These are phyloP conservation scores for Argentina anserina DNA, from an alignment of 306 rosid genomes.

Conservation along the genomic window DNA sequence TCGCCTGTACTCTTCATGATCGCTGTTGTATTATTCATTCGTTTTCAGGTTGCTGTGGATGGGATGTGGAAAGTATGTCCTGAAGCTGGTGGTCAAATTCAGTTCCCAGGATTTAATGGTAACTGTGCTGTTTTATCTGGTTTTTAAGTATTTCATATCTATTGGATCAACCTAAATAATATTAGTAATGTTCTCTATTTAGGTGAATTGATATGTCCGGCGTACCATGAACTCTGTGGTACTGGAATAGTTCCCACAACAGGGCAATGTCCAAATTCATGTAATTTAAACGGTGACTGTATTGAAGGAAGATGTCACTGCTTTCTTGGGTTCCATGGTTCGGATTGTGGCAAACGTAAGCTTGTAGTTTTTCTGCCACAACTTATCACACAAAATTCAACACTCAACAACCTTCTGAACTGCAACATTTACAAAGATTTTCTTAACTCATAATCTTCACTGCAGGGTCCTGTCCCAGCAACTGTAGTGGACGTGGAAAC, in stretches of 20 bases:
- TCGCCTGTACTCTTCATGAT: slow-evolving; percentile 4
- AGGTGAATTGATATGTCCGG: slow-evolving; percentile 90
- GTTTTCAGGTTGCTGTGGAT: slow-evolving; percentile 82
- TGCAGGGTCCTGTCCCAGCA: slow-evolving; percentile 70
- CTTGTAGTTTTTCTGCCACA: slow-evolving; percentile 22
- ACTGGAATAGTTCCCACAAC: slow-evolving; percentile 40
- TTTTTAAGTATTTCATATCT: neutral
- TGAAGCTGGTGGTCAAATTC: slow-evolving; percentile 76
- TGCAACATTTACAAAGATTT: slow-evolving; percentile 5
- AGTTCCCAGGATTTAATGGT: slow-evolving; percentile 87
- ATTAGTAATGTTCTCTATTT: slow-evolving; percentile 12
- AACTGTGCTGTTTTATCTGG: slow-evolving; percentile 18
- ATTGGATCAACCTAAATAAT: slow-evolving; percentile 9
- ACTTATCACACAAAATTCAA: neutral
- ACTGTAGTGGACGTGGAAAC: slow-evolving; percentile 68
- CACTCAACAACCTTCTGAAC: slow-evolving; percentile 2
- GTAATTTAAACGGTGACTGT: slow-evolving; percentile 90
- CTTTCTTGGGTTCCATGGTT: slow-evolving; percentile 75
- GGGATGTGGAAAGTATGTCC: slow-evolving; percentile 88
- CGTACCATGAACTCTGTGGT: slow-evolving; percentile 78
- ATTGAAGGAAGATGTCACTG: slow-evolving; percentile 86
- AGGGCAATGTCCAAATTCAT: slow-evolving; percentile 68
- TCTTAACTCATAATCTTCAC: slow-evolving; percentile 5
- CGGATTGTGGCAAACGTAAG: slow-evolving; percentile 85
- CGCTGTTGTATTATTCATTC: neutral